These are phyloP conservation scores for Epichloe sibirici DNA, from an alignment of 2,329 filamentous ascomycete genomes.

Conservation along the genomic window DNA sequence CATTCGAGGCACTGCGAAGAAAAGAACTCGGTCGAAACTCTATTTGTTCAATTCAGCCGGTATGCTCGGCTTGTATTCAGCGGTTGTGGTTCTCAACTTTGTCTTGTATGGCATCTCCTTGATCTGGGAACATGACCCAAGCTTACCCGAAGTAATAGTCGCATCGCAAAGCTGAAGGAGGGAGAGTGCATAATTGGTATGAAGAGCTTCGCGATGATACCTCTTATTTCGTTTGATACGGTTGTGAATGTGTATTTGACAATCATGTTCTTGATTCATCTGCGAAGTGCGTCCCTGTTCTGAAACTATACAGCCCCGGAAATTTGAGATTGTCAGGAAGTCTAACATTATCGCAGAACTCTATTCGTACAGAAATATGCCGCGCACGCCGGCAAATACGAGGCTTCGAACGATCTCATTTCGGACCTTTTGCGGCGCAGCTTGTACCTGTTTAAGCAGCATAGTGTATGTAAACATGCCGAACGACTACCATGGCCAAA, in stretches of 20 bases:
- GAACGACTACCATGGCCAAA: not conserved
- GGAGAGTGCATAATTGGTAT: constrained; percentile 51
- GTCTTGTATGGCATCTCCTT: constrained; percentile 34
- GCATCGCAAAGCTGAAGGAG: constrained; percentile 42
- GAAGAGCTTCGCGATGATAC: constrained; percentile 44
- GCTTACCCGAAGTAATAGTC: constrained; percentile 23
- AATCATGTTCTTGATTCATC: constrained; percentile 47
- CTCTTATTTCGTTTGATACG: constrained; percentile 48
- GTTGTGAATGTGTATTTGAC: constrained; percentile 52
- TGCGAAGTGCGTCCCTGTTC: constrained; percentile 32
- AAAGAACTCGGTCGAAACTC: constrained; percentile 41
- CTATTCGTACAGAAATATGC: constrained; percentile 39
- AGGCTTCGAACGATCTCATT: constrained; percentile 39
- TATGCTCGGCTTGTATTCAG: constrained; percentile 34
- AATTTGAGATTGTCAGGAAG: not conserved
- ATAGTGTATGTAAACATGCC: constrained; percentile 33
- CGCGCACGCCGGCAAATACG: constrained; percentile 26
- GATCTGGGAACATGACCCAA: no score
- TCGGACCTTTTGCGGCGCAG: constrained; percentile 47
- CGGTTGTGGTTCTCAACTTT: constrained; percentile 46
- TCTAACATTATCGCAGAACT: constrained; percentile 26
- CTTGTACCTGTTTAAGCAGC: constrained; percentile 44
- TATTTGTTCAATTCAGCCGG: constrained; percentile 50
- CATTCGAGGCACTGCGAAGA: constrained; percentile 38
- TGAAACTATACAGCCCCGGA: not conserved